These are phyloP conservation scores for Kurtzmaniella quercitrusa DNA, from an alignment of 1,139 yeast species.

Conservation along the genomic window DNA sequence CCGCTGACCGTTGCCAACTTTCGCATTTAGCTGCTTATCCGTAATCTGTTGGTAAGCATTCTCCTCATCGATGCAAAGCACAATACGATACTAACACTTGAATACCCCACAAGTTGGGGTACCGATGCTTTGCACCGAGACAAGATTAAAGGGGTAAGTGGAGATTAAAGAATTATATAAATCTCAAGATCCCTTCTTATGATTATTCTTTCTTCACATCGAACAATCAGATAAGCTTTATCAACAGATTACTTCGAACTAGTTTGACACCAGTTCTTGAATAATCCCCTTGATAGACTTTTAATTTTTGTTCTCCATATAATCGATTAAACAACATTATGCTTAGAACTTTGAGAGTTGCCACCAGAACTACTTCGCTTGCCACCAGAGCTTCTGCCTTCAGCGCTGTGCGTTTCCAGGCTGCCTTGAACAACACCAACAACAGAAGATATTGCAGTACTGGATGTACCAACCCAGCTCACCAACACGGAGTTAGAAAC, in stretches of 20 bases:
- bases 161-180: neutral
- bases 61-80: neutral
- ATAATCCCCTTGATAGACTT: neutral
- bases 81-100: neutral
- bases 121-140: neutral
- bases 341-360: constrained; percentile 2
- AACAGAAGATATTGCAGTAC: neutral
- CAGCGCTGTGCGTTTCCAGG: constrained; percentile 2
- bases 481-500: neutral
- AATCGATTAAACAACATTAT: too few species aligned
- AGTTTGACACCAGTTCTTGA: neutral
- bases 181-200: neutral
- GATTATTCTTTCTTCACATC: neutral
- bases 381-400: constrained; percentile 3
- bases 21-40: neutral
- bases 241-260: neutral
- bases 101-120: neutral
- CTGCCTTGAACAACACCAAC: neutral
- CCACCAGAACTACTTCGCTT: neutral
- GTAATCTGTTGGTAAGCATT: neutral
- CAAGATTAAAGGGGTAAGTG: too few species aligned
- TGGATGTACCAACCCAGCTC: neutral
- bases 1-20: too few species aligned
- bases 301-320: too few species aligned
- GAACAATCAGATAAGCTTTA: too few species aligned